Evolutionary conservation across 257 asterid species (phyloP).

Genomic region (Oldenlandia corymbosa): DNA sequence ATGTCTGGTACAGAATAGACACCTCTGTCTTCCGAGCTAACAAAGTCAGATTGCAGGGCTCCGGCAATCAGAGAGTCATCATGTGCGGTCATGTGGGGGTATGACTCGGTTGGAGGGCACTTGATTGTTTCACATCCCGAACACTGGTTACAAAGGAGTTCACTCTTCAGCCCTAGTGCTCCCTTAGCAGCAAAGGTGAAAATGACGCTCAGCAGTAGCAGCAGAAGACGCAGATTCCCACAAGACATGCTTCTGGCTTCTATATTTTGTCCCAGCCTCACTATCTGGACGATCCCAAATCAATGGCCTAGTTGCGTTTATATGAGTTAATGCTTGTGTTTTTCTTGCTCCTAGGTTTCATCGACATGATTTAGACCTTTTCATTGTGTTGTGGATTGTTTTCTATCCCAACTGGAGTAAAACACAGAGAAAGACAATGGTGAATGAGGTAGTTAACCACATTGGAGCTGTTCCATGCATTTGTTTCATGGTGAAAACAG

Average conservation of each 20-base stretch:
- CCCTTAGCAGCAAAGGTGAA: conserved; percentile 17
- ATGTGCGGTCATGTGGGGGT: conserved; percentile 61
- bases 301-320: neutral
- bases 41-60: conserved; percentile 55
- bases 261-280: neutral
- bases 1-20: conserved; percentile 50
- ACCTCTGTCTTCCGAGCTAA: conserved; percentile 40
- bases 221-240: conserved; percentile 14
- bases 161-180: conserved; percentile 27
- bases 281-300: neutral
- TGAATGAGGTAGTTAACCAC: conserved; percentile 11
- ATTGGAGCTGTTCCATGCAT: neutral
- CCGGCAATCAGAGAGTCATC: conserved; percentile 53
- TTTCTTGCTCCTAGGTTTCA: conserved; percentile 10
- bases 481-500: neutral
- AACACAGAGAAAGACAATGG: conserved; percentile 6
- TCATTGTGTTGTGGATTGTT: neutral
- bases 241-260: conserved; percentile 3
- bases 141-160: conserved; percentile 48
- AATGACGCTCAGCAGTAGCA: conserved; percentile 16
- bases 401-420: neutral
- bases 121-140: conserved; percentile 34
- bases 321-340: neutral
- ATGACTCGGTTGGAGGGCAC: conserved; percentile 57
- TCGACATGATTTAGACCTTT: neutral